These are phyloP conservation scores for Coemansia sp. DNA, from an alignment of 192 early-diverging fungal species.

Conservation along the genomic window DNA sequence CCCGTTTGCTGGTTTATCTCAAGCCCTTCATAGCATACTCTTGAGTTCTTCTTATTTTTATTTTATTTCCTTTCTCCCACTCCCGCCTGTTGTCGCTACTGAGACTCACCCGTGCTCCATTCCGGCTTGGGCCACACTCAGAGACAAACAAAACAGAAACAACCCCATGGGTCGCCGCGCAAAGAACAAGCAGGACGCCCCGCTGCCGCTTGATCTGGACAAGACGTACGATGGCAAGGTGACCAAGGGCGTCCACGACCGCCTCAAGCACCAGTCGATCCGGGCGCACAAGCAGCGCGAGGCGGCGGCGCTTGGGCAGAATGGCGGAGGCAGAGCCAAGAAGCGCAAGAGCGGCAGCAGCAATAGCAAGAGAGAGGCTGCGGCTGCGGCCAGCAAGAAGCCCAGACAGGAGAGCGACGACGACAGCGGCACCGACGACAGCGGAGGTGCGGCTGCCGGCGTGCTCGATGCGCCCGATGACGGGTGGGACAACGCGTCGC, in stretches of 20 bases:
- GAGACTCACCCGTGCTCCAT: background rate
- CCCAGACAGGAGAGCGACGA: conserved; percentile 36
- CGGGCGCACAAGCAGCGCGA: conserved; percentile 35
- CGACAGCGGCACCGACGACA: conserved; percentile 32
- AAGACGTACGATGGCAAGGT: conserved; percentile 47
- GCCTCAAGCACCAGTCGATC: conserved; percentile 31
- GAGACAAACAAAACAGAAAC: background rate
- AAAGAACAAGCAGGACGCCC: conserved; percentile 56
- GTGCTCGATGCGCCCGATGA: conserved; percentile 37
- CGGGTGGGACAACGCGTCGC: conserved; percentile 52
- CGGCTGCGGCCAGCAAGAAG: conserved; percentile 4
- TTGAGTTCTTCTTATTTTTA: background rate
- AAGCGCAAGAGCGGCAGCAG: conserved; percentile 10
- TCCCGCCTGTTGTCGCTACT: background rate
- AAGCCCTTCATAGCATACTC: too few species aligned
- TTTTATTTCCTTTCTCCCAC: background rate
- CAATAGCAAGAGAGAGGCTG: background rate
- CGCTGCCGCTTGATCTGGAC: conserved; percentile 46
- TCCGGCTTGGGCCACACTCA: background rate
- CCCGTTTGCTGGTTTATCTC: background rate
- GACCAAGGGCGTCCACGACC: conserved; percentile 39
- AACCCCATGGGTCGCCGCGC: conserved; percentile 50
- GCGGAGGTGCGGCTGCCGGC: background rate
- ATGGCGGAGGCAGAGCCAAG: background rate
- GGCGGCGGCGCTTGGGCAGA: conserved; percentile 12